These are phyloP conservation scores for Fusarium nelsonii DNA, from an alignment of 2,329 filamentous ascomycete species.

Conservation along the genomic window DNA sequence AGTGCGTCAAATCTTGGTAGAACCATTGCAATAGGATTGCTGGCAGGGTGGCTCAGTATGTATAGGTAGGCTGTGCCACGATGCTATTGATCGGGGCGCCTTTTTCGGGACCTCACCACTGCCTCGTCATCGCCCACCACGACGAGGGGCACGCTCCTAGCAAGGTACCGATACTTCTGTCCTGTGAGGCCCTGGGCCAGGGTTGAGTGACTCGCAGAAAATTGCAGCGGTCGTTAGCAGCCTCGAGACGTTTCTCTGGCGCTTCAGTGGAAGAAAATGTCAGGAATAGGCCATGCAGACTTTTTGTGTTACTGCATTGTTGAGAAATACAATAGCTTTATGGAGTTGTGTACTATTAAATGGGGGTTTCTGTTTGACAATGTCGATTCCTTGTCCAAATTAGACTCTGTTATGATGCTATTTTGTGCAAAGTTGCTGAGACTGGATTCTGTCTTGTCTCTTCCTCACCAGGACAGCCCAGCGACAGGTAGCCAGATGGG, in stretches of 20 bases:
- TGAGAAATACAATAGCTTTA: background rate
- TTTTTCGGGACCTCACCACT: conserved; percentile 45
- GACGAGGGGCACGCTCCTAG: conserved; percentile 45
- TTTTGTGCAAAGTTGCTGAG: background rate
- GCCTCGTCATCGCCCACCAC: conserved; percentile 57
- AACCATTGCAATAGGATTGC: conserved; percentile 18
- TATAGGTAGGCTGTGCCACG: conserved; percentile 43
- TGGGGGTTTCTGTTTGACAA: background rate
- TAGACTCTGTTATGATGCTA: background rate
- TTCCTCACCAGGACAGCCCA: background rate
- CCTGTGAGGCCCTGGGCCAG: conserved; percentile 8
- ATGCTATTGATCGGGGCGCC: conserved; percentile 25
- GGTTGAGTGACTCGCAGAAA: conserved; percentile 44
- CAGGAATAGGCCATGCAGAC: background rate
- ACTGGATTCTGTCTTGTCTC: conserved; percentile 7
- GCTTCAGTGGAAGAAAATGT: background rate
- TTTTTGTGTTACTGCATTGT: background rate
- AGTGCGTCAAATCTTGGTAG: conserved; percentile 30
- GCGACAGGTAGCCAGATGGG: background rate
- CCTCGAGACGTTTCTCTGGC: conserved; percentile 19
- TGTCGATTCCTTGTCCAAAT: background rate
- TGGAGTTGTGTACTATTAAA: background rate
- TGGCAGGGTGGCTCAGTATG: conserved; percentile 42
- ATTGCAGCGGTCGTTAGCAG: conserved; percentile 24
- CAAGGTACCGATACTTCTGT: conserved; percentile 49